phyloP scores from a whole-genome alignment of 805 yeast genomes.

The Zygosaccharomyces kombuchaensis region DNA sequence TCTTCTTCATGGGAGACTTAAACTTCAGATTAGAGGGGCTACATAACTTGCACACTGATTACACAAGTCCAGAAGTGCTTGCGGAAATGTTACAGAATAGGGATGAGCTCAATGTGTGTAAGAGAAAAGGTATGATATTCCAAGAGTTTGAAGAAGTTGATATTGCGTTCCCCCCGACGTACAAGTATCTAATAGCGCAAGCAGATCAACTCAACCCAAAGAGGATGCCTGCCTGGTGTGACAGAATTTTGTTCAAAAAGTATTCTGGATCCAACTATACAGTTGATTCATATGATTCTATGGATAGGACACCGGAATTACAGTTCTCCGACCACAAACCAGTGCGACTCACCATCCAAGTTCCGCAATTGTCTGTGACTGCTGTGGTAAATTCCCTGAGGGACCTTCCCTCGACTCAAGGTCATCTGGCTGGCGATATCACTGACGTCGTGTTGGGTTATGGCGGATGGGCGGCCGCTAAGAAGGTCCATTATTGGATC shows the following conservation, averaged over 20 bases:
- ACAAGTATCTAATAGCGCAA: conserved; percentile 52
- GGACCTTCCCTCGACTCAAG: conserved; percentile 5
- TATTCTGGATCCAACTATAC: conserved; percentile 30
- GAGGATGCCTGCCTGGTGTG: conserved; percentile 88
- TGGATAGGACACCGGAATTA: conserved; percentile 37
- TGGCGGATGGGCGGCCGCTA: conserved; percentile 23
- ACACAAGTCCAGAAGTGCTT: conserved; percentile 12
- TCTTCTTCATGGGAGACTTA: conserved; percentile 79
- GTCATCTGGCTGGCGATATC: conserved; percentile 11
- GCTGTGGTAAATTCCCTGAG: conserved; percentile 1
- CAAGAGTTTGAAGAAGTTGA: conserved; percentile 62
- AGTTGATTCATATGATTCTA: conserved; percentile 45
- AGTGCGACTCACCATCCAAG: conserved; percentile 49
- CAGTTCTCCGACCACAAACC: conserved; percentile 77
- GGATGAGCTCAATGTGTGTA: conserved; percentile 36
- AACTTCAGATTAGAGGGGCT: conserved; percentile 59
- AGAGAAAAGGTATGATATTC: conserved; percentile 43
- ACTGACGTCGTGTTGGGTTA: conserved; percentile 27
- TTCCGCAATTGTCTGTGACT: conserved; percentile 36
- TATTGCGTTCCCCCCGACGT: conserved; percentile 74
- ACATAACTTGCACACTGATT: conserved; percentile 16
- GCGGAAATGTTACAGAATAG: conserved; percentile 26
- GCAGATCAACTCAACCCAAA: conserved; percentile 47
- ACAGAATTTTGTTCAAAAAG: conserved; percentile 60
- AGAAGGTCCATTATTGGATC: conserved; percentile 13